These are phyloP conservation scores for Guillardia theta DNA, from an alignment of 78 protist species.

Conservation along the genomic window DNA sequence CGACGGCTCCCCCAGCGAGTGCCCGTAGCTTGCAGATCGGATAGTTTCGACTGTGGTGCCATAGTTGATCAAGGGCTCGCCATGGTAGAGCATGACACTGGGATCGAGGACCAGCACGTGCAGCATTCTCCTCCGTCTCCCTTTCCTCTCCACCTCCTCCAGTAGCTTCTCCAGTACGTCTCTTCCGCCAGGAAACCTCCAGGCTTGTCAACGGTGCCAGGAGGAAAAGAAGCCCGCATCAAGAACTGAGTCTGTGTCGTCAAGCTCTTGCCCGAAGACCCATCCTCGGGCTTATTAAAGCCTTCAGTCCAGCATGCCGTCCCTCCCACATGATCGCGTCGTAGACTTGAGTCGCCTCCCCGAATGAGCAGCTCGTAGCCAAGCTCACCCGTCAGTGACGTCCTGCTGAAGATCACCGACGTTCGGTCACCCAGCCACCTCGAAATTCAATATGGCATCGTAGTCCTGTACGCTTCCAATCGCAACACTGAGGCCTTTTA, in stretches of 20 bases:
- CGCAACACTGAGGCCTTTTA: no score
- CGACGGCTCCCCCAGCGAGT: conserved; percentile 56
- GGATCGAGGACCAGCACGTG: conserved; percentile 43
- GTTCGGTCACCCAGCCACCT: no score
- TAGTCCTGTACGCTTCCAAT: no score
- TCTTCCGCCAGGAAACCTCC: conserved; percentile 32
- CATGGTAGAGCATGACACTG: conserved; percentile 4
- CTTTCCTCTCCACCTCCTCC: no score
- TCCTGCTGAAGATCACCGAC: conserved; percentile 18
- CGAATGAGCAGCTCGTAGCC: conserved; percentile 64
- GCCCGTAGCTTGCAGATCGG: conserved; percentile 52
- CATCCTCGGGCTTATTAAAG: conserved; percentile 22
- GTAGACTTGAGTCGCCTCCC: background rate
- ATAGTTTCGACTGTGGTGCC: conserved; percentile 42
- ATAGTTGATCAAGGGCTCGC: conserved; percentile 45
- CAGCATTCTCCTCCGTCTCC: no score
- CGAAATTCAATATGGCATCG: no score
- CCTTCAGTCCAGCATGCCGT: conserved; percentile 5
- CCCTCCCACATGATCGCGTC: background rate
- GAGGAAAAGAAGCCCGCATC: conserved; percentile 57
- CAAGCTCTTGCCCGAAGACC: conserved; percentile 62
- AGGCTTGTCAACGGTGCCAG: background rate
- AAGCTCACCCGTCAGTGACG: conserved; percentile 27
- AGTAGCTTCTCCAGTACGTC: background rate
- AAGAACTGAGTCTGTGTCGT: conserved; percentile 19